Base-by-base conservation (phyloP, 169 alveolate species). In the Eimeria praecox region DNA sequence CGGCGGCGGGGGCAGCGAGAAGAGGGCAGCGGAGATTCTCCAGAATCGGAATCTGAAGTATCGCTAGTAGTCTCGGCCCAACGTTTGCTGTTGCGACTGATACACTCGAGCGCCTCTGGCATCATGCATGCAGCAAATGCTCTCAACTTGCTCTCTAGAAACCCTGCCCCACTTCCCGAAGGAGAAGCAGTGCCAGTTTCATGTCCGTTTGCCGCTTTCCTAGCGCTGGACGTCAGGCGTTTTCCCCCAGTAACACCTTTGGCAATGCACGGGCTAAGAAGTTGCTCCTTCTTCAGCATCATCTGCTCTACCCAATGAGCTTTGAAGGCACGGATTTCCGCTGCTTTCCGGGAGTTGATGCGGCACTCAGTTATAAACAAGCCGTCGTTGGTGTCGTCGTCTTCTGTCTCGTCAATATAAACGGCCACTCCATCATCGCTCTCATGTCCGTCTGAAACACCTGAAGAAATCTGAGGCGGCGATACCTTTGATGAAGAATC, bases 391-490 rank as follows among this genome's bases (percentile, higher is more conserved):
- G 82, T 40, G 52, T 59, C 82, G 42, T 82, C 90, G 69, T 86
- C 93, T 33, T 86, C 93, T 56, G 59, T 73, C 77, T 59, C 93
- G 64, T 86, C 93, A 40, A 86, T 86, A 42, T 86, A 86, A n/a
- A 86, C 93, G 49, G 80, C 82, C 52, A 86, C 93, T 59, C 93
- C 93, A 24, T 86, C 93, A 42, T 86, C 93, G 52, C 93, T 86
- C 42, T 30, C 93, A 40, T 33, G 24, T 18, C 40, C 93, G n/a
- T 38, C 93, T 22, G 82, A 38, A 35, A 22, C 82, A 12, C 16
- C 82, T 35, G 82, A 62, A 18, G 42, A 52, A 42, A 52, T n/a
- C 75, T 22, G 33, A 16, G 73, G 91, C 12, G 59, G 20, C 9
- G 91, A 83, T 30, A 33, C 16, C 46, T 52, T 56, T 14, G 91